A percentile compares a stretch with the other conserved stretches of the same genome.
phyloP scores from a whole-genome alignment of 208 protist species.

The Crithidia expoeki region DNA sequence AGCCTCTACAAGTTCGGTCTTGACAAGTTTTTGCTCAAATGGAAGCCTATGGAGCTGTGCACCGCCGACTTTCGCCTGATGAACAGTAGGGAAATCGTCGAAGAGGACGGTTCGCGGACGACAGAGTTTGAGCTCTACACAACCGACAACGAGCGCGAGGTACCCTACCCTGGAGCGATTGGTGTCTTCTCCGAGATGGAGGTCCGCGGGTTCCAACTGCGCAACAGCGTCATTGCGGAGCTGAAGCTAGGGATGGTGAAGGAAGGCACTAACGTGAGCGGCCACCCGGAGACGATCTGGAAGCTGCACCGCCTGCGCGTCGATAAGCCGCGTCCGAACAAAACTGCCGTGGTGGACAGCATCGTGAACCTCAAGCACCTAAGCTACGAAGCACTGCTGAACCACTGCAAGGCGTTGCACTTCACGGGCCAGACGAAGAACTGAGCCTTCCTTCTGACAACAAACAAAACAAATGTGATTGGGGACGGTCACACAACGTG shows the following conservation, averaged over 20 bases:
- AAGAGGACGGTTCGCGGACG: conserved; percentile 14
- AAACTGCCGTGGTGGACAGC: conserved; percentile 61
- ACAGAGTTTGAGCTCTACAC: conserved; percentile 76
- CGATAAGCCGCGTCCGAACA: conserved; percentile 84
- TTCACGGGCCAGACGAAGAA: conserved; percentile 21
- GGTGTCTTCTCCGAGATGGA: conserved; percentile 56
- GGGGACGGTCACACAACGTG: too few species aligned
- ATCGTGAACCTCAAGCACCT: conserved; percentile 82
- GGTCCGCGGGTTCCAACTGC: conserved; percentile 46
- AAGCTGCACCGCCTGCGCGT: conserved; percentile 55
- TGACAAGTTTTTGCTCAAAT: conserved; percentile 82
- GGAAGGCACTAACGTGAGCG: conserved; percentile 1
- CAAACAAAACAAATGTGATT: background rate
- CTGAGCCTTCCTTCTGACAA: background rate
- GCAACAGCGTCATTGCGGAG: conserved; percentile 72
- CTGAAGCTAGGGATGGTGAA: conserved; percentile 32
- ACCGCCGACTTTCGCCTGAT: conserved; percentile 85
- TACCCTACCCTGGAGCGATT: conserved; percentile 47
- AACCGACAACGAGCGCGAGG: conserved; percentile 49
- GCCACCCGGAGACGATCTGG: conserved; percentile 50
- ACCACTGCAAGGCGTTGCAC: conserved; percentile 31
- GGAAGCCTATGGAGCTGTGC: conserved; percentile 86
- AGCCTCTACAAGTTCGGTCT: conserved; percentile 68
- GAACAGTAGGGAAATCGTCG: conserved; percentile 32
- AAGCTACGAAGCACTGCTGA: conserved; percentile 61